Evolutionary conservation across 768 basidiomycete genomes (phyloP).

Genomic region (Auricularia auricula-judae): DNA sequence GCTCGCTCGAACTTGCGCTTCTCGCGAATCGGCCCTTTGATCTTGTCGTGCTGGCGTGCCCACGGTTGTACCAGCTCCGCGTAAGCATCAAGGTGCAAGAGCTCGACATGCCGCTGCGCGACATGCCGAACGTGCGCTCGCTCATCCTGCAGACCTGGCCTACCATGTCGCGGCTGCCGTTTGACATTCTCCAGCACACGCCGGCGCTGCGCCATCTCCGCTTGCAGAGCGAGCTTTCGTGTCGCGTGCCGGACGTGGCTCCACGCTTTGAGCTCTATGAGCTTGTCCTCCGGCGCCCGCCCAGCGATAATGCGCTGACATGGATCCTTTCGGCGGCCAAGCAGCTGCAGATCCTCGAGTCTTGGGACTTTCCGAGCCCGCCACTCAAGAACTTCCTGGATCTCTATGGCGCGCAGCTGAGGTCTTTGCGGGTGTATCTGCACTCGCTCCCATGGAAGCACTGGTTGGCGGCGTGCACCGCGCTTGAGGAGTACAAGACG

Average conservation of each 20-base stretch:
- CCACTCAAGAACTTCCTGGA: not conserved
- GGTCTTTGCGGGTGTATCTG: not conserved
- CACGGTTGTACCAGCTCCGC: not conserved
- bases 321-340: not conserved
- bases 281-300: not conserved
- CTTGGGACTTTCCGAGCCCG: not conserved
- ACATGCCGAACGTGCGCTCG: not conserved
- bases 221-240: not conserved
- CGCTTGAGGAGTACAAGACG: not conserved
- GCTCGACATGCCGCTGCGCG: not conserved
- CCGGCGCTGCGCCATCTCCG: not conserved
- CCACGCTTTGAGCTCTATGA: not conserved
- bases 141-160: not conserved
- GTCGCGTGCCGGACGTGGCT: not conserved
- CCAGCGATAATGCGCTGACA: not conserved
- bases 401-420: not conserved
- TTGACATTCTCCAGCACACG: not conserved
- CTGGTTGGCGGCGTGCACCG: not conserved
- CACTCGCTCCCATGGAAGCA: not conserved
- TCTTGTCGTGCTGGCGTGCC: not conserved
- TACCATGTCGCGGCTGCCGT: not conserved
- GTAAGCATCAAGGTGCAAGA: not conserved
- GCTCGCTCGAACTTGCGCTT: no score
- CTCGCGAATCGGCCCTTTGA: not conserved
- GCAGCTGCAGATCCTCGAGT: not conserved